Conservation (phyloP, 352 stramenopile species). For the Globisporangium polare region DNA sequence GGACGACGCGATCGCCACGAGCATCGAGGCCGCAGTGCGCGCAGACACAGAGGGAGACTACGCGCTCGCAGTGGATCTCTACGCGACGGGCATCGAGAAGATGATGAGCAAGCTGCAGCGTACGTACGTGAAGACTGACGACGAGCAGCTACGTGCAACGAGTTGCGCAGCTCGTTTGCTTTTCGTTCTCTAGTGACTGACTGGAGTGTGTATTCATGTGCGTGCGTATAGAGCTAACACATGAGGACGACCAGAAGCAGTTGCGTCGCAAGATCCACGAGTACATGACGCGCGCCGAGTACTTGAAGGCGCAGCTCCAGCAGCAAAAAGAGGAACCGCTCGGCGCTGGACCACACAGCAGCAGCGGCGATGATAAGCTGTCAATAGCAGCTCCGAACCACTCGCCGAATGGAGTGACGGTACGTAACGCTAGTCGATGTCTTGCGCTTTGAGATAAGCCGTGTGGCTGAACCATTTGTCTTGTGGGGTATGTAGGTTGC, state of each 20-base stretch:
- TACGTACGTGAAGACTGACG: conserved; percentile 26
- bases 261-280: conserved; percentile 60
- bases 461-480: background rate
- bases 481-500: background rate
- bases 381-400: background rate
- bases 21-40: conserved; percentile 48
- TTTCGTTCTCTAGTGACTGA: background rate
- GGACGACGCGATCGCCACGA: conserved; percentile 41
- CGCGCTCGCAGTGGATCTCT: conserved; percentile 57
- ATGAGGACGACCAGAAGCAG: conserved; percentile 30
- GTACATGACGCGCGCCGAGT: conserved; percentile 77
- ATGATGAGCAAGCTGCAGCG: conserved; percentile 61
- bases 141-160: background rate
- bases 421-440: no score
- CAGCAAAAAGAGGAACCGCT: background rate
- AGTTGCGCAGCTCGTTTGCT: background rate
- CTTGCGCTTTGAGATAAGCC: background rate
- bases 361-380: background rate
- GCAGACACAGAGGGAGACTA: conserved; percentile 49
- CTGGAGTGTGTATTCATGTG: background rate
- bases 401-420: background rate
- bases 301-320: conserved; percentile 37
- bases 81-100: conserved; percentile 68
- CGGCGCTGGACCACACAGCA: background rate
- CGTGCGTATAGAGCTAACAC: conserved; percentile 25